Conservation (phyloP, 805 yeast species). For the Candida gorgasii region DNA sequence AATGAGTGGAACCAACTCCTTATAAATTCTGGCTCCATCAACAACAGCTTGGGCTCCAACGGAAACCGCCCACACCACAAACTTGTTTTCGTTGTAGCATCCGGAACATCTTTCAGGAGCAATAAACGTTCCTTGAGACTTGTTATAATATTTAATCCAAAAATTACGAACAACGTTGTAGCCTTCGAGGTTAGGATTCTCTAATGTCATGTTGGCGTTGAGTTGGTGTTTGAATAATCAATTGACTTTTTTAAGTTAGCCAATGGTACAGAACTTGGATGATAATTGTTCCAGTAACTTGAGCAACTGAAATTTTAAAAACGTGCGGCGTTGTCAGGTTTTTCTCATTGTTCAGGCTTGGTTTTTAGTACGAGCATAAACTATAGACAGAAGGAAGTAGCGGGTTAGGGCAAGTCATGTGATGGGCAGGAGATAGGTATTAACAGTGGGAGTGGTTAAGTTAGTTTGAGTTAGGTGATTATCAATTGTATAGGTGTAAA, state of each 20-base stretch:
- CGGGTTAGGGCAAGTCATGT: too few species aligned
- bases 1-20: slow-evolving; percentile 54
- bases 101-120: slow-evolving; percentile 45
- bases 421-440: too few species aligned
- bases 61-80: slow-evolving; percentile 69
- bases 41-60: slow-evolving; percentile 67
- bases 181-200: slow-evolving; percentile 43
- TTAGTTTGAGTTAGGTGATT: too few species aligned
- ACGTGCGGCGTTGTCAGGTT: slow-evolving; percentile 6
- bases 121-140: slow-evolving; percentile 34
- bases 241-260: neutral
- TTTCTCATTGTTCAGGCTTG: too few species aligned
- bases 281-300: neutral
- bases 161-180: slow-evolving; percentile 38
- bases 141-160: slow-evolving; percentile 46
- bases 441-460: too few species aligned
- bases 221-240: neutral
- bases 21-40: slow-evolving; percentile 60
- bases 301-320: slow-evolving; percentile 5
- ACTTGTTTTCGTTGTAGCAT: slow-evolving; percentile 49
- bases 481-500: too few species aligned
- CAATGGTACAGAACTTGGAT: neutral
- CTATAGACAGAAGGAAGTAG: neutral
- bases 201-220: slow-evolving; percentile 21
- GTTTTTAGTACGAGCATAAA: neutral